phyloP scores from a whole-genome alignment of 805 yeast species.

The Cyberlindnera mrakii region DNA sequence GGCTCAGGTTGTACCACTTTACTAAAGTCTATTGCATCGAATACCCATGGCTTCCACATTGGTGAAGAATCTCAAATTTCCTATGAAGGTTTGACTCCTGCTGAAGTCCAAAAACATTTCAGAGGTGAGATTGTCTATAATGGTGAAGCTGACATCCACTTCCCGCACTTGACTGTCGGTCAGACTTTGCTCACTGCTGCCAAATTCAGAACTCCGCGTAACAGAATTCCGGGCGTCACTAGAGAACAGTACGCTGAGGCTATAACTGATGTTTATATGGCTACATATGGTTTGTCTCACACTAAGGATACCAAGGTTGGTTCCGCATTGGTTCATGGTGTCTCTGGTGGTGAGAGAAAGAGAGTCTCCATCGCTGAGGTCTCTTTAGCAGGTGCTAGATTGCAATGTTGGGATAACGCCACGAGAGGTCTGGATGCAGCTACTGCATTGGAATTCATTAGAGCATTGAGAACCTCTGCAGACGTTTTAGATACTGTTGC shows the following conservation, averaged over 20 bases:
- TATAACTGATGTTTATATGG: conserved; percentile 46
- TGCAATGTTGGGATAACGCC: conserved; percentile 54
- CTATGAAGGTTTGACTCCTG: conserved; percentile 42
- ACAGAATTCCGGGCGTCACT: conserved; percentile 46
- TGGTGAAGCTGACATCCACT: conserved; percentile 60
- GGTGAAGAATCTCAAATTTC: conserved; percentile 38
- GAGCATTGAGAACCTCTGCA: conserved; percentile 49
- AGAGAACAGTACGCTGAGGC: conserved; percentile 44
- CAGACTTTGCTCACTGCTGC: conserved; percentile 55
- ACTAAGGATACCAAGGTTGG: conserved; percentile 63
- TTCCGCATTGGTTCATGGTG: conserved; percentile 60
- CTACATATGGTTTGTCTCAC: conserved; percentile 45
- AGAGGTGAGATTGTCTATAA: conserved; percentile 61
- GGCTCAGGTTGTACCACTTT: conserved; percentile 69
- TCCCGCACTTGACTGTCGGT: conserved; percentile 58
- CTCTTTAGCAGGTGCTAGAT: conserved; percentile 26
- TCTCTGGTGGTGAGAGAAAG: conserved; percentile 72
- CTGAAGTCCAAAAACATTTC: conserved; percentile 38
- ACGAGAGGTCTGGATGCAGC: conserved; percentile 66
- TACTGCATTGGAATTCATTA: conserved; percentile 50
- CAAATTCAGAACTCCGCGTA: conserved; percentile 47
- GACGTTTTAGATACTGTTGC: conserved; percentile 43
- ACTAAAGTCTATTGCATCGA: conserved; percentile 48
- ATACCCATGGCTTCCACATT: conserved; percentile 50
- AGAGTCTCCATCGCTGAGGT: conserved; percentile 54